These are phyloP conservation scores for Vararia minispora DNA, from an alignment of 768 basidiomycete species.

Conservation along the genomic window DNA sequence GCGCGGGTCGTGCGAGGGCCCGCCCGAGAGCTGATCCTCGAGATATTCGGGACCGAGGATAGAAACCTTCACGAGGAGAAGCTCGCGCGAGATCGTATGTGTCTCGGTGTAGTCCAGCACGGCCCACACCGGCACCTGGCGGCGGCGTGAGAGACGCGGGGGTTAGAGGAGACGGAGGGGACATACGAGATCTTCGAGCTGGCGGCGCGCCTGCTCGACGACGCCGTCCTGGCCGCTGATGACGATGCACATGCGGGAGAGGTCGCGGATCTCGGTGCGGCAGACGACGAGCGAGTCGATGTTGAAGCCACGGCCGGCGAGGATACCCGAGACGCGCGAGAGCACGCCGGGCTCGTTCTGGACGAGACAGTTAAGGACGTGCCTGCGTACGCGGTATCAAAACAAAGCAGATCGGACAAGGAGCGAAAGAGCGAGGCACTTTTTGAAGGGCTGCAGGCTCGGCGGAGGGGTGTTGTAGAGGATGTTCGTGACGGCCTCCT, in stretches of 20 bases:
- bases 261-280: conserved; percentile 91
- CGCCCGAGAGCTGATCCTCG: conserved; percentile 80
- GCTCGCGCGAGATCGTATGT: conserved; percentile 81
- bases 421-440: conserved; percentile 38
- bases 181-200: conserved; percentile 91
- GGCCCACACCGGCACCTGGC: conserved; percentile 96
- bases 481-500: conserved; percentile 96
- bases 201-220: conserved; percentile 91
- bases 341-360: conserved; percentile 99
- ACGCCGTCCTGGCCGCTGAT: conserved; percentile 95
- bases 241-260: conserved; percentile 97
- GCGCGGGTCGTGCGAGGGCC: conserved; percentile 73
- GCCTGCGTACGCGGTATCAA: conserved; percentile 35
- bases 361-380: conserved; percentile 93
- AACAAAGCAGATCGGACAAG: neutral
- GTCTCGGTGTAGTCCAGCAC: conserved; percentile 97
- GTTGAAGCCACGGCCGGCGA: conserved; percentile 97
- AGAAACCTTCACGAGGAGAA: conserved; percentile 92
- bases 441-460: conserved; percentile 86
- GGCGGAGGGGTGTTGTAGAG: conserved; percentile 93
- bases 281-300: conserved; percentile 98
- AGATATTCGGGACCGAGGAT: conserved; percentile 96
- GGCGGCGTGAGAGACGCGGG: neutral
- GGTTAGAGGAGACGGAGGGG: neutral
- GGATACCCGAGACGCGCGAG: conserved; percentile 92